Conservation (phyloP, 2,329 filamentous ascomycete genomes). For the Cryphonectria naterciae region DNA sequence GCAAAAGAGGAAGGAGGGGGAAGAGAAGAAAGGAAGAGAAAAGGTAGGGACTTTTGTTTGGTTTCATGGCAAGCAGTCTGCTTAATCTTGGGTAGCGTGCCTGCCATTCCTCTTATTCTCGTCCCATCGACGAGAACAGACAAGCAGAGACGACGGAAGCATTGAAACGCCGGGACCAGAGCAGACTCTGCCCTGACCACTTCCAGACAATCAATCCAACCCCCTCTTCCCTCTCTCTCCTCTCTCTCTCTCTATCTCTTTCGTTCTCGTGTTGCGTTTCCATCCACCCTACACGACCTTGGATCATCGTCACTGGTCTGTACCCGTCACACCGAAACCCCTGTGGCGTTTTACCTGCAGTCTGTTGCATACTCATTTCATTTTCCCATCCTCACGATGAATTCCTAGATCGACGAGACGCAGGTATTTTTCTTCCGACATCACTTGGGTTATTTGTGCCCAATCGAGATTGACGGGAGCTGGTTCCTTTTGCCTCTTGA, state of each 20-base stretch:
- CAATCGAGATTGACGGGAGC: slow-evolving; percentile 11
- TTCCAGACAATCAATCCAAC: not conserved
- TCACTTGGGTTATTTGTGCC: slow-evolving; percentile 25
- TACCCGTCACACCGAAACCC: slow-evolving; percentile 3
- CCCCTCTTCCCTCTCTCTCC: not conserved
- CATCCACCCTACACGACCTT: not conserved
- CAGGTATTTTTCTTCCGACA: slow-evolving; percentile 18
- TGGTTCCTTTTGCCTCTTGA: not conserved
- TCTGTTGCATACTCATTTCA: slow-evolving; percentile 7
- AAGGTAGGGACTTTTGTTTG: not conserved
- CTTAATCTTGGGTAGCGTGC: not conserved
- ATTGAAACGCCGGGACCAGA: slow-evolving; percentile 7
- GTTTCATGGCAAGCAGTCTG: not conserved
- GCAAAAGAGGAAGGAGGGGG: too few species aligned
- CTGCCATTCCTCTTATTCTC: slow-evolving; percentile 4
- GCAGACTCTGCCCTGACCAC: not conserved
- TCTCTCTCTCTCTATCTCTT: not conserved
- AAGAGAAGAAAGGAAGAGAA: not conserved
- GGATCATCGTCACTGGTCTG: slow-evolving; percentile 22
- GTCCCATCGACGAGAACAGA: not conserved
- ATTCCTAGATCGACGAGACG: slow-evolving; percentile 21
- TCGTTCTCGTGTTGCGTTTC: not conserved
- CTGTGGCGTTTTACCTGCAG: slow-evolving; percentile 17
- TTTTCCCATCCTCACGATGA: slow-evolving; percentile 22
- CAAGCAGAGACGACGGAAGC: slow-evolving; percentile 5